Base-by-base conservation (phyloP, 768 basidiomycete genomes). In the Boletus rufocinnamomeus region DNA sequence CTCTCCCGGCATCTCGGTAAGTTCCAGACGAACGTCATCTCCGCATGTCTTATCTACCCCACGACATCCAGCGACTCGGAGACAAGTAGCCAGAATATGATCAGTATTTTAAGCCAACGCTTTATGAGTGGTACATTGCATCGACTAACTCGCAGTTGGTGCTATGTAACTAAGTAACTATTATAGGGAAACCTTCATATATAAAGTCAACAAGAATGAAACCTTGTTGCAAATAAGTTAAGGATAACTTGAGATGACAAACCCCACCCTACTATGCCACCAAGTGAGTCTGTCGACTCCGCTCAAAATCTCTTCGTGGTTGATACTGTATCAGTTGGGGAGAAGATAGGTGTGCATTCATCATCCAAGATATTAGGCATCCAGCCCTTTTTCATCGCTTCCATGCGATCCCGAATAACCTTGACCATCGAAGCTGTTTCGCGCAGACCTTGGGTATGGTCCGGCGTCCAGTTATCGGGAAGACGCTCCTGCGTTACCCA, bases 401-500 rank as follows among this genome's bases (percentile, higher is more conserved):
- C 16, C 71, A 72, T 72, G 37, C 65, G 69, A 53, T 70, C 60
- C 6, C 74, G 67, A 35, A 75, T 59, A 46, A 62, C 58, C 16
- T 55, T 67, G 21, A 68, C 2, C 74, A 72, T 72, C 35, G 21
- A 35, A 13, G 47, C 59, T 0, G 72, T 74, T 49, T 66, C 44
- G 32, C 34, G 55, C n/a, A 75, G 54, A n/a, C 69, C 67, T 21
- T 73, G 71, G 1, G 62, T 66, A 45, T 76, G 74, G n/a, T 66
- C 63, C 4, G 74, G 74, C 59, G 60, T 46, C 77, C 77, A 78
- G 19, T 52, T 61, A 11, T 70, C 65, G 3, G 86, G 85, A 19
- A 88, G 63, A 13, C 81, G 74, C 66, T 85, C 85, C n/a, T 81
- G 66, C 10, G 67, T 66, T 48, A 85, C 74, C 85, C 85, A 88